phyloP scores from a whole-genome alignment of 768 basidiomycete species.

The Panaeolus papilionaceus region DNA sequence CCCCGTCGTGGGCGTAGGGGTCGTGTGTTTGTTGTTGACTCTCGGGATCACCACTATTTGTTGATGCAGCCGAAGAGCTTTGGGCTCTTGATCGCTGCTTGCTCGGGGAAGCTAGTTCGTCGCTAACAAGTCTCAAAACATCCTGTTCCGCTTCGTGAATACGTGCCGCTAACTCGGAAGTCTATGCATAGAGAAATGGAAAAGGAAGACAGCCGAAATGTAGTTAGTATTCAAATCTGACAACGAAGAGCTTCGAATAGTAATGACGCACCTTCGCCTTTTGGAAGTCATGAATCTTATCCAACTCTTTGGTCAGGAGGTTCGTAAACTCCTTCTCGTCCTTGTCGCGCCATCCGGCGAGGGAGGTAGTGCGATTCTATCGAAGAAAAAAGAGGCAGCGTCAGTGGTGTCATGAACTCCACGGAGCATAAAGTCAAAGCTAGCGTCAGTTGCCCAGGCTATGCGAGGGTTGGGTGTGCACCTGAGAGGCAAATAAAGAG shows the following conservation, averaged over 20 bases:
- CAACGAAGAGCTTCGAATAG: conserved; percentile 10
- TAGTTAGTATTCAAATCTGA: background rate
- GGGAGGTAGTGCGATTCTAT: conserved; percentile 27
- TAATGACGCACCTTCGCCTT: conserved; percentile 70
- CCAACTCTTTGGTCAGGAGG: conserved; percentile 84
- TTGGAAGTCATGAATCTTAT: conserved; percentile 95
- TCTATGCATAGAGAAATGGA: conserved; percentile 46
- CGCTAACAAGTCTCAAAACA: conserved; percentile 77
- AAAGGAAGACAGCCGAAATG: background rate
- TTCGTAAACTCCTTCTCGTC: conserved; percentile 86
- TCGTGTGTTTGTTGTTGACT: conserved; percentile 48
- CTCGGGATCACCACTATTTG: conserved; percentile 57
- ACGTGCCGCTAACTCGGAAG: conserved; percentile 79
- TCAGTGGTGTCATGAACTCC: background rate
- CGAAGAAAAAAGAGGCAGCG: background rate
- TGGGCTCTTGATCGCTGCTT: conserved; percentile 21
- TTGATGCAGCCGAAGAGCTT: conserved; percentile 22
- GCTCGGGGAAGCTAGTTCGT: conserved; percentile 43
- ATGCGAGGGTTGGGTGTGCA: background rate
- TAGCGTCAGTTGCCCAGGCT: background rate
- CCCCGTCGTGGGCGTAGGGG: conserved; percentile 63
- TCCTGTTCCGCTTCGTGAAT: conserved; percentile 85
- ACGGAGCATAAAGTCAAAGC: background rate
- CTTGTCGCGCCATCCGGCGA: conserved; percentile 65
- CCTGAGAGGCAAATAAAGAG: background rate